Base-by-base conservation (phyloP, 2,329 filamentous ascomycete genomes). In the Microdochium paspali region DNA sequence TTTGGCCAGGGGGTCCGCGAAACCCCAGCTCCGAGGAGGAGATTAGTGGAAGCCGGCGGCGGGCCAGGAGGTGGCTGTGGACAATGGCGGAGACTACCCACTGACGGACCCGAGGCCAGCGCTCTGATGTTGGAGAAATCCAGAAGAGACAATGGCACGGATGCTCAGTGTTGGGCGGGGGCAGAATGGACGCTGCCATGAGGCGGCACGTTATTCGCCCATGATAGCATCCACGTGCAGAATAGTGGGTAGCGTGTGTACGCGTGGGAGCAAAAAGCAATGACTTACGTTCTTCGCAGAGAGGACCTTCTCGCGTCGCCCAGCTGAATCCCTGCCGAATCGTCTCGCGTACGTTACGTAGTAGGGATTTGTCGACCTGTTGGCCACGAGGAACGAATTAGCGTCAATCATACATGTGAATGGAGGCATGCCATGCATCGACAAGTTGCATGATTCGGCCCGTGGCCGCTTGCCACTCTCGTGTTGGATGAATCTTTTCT, bases 311-410 rank as follows among this genome's bases (percentile, higher is more conserved):
- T 53, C 93, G 78, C 26, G 90, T 88, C 45, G 89, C 93, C 93
- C 93, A 98, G 64, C 85, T 90, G 67, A 98, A 98, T 26, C 93
- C 93, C 68, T 98, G 93, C 44, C 88, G 84, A 58, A 98, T 89
- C 7, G 87, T 91, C 63, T 98, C 93, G 56, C 90, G 84, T 42
- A 96, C 91, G 30, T 83, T 85, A 57, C 84, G 83, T 26, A 98
- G 78, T 20, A 90, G 76, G 66, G 91, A 94, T 69, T 94, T 93
- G 70, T 98, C 90, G 51, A 97, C 88, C 80, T 83, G 60, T 39
- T 46, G 35, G 18, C 6, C 10, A 21, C 6, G 10, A 20, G 18
- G 13, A 6, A 20, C n/a, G 35, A 9, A 21, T 40, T 21, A 40
- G 35, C 35, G 18, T 21, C 23, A 20, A 21, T 21, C 18, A n/a